Base-by-base conservation (phyloP, 2,329 filamentous ascomycete genomes). In the Lachnellula cervina region DNA sequence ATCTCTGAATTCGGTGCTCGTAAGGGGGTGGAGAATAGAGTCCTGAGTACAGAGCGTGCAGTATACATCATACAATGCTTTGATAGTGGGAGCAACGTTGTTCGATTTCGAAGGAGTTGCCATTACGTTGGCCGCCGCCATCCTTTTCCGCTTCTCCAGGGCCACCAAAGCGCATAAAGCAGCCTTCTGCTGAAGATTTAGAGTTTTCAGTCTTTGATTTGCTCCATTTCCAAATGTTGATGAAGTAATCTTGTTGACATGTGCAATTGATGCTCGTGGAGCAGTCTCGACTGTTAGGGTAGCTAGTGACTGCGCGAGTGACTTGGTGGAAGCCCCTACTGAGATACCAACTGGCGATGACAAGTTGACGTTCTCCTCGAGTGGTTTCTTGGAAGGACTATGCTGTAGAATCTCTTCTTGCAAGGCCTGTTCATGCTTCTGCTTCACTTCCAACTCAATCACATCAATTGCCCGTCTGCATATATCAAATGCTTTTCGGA, bases 131-230 rank as follows among this genome's bases (percentile, higher is more conserved):
- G 74, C 74, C 65, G 74, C 81, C 55, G 76, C 74, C 52, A 75
- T 75, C 49, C 83, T 78, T 62, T 82, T 87, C 60, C 84, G 84
- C 65, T 88, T 89, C 70, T 97, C 92, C n/a, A 94, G 83, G 2
- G 90, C 90, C 40, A 93, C 80, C 14, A 99, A 78, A 0, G 93
- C 84, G 74, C 94, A 99, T 9, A 99, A 79, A 0, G 93, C 91
- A 4, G 93, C 94, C 71, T 96, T 97, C 72, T 99, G 94, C 69
- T 99, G 95, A 2, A 99, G 80, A 69, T 97, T 99, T 55, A 99
- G 82, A 4, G 86, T 85, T 71, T 89, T 87, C 14, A 99, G 82
- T 56, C 94, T 84, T 65, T 97, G 90, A 13, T 80, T 83, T 1
- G 91, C 88, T 37, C 92, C 92, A 64, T 97, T 93, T 70, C 89